Percentiles rank a stretch among this genome's conserved stretches.
Evolutionary conservation across 805 yeast species (phyloP).

Genomic region (Kodamaea jinghongensis): DNA sequence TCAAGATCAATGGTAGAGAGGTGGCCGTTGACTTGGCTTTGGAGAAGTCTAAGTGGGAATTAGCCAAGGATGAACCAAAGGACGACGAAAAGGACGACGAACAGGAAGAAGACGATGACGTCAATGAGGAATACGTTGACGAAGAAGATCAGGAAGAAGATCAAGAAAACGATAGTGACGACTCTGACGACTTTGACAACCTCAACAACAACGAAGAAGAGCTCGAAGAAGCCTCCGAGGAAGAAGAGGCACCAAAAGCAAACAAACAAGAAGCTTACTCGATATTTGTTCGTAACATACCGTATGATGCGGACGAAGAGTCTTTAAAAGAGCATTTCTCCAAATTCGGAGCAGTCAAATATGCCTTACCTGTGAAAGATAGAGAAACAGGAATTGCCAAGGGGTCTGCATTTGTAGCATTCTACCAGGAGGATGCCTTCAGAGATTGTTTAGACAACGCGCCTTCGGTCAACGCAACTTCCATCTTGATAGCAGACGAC

Average conservation of each 20-base stretch:
- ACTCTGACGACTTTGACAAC: constrained; percentile 28
- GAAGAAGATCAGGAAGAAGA: constrained; percentile 37
- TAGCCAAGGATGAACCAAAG: constrained; percentile 38
- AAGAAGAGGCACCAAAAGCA: constrained; percentile 33
- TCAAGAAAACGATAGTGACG: constrained; percentile 30
- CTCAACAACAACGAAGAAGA: constrained; percentile 36
- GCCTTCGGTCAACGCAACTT: constrained; percentile 61
- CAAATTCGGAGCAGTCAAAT: constrained; percentile 82
- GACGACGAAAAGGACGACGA: constrained; percentile 40
- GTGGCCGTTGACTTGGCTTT: constrained; percentile 95
- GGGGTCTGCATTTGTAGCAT: constrained; percentile 96
- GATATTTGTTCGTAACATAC: constrained; percentile 86
- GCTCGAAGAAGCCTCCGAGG: constrained; percentile 28
- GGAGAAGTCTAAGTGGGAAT: constrained; percentile 82
- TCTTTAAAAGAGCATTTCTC: constrained; percentile 72
- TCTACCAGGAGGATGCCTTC: constrained; percentile 58
- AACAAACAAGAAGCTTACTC: constrained; percentile 71
- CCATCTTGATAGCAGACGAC: constrained; percentile 86
- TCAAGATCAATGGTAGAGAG: constrained; percentile 83
- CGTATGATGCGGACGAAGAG: constrained; percentile 90
- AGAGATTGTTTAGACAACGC: constrained; percentile 71
- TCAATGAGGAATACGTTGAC: constrained; percentile 33
- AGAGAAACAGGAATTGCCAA: constrained; percentile 79
- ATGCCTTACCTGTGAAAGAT: constrained; percentile 92
- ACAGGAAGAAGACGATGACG: constrained; percentile 38